Evolutionary conservation across 495 filamentous ascomycete species (phyloP).

Genomic region (Penicillium maclennaniae): DNA sequence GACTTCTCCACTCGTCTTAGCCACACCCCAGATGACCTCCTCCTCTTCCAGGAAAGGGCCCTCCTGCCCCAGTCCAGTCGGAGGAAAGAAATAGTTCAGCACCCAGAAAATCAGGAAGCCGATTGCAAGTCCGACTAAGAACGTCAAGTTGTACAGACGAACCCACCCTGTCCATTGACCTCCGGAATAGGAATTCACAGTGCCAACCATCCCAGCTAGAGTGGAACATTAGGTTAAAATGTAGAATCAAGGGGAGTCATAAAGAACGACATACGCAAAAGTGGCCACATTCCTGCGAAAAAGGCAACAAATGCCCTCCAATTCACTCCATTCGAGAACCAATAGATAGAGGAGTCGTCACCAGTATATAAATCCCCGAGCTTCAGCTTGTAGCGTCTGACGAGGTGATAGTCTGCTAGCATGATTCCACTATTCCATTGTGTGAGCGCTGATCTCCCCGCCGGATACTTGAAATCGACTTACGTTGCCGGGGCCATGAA

Average conservation of each 20-base stretch:
- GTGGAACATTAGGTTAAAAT: not conserved
- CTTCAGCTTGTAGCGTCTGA: not conserved
- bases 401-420: not conserved
- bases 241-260: not conserved
- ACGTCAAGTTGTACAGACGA: slow-evolving; percentile 37
- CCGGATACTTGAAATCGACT: not conserved
- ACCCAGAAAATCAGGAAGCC: slow-evolving; percentile 31
- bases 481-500: slow-evolving; percentile 43
- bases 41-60: not conserved
- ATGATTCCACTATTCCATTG: not conserved
- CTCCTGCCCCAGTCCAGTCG: slow-evolving; percentile 7
- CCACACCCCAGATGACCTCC: not conserved
- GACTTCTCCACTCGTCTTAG: not conserved
- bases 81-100: slow-evolving; percentile 34
- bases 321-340: slow-evolving; percentile 30
- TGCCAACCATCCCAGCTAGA: slow-evolving; percentile 9
- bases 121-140: slow-evolving; percentile 37
- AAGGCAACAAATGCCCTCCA: slow-evolving; percentile 42
- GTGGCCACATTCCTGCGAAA: slow-evolving; percentile 35
- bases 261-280: slow-evolving; percentile 20
- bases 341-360: slow-evolving; percentile 7
- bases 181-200: slow-evolving; percentile 24
- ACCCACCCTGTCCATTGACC: slow-evolving; percentile 5
- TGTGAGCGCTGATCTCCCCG: not conserved
- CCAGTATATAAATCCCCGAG: slow-evolving; percentile 27